These are phyloP conservation scores for Cladophialophora immunda DNA, from an alignment of 2,329 filamentous ascomycete genomes.

Conservation along the genomic window DNA sequence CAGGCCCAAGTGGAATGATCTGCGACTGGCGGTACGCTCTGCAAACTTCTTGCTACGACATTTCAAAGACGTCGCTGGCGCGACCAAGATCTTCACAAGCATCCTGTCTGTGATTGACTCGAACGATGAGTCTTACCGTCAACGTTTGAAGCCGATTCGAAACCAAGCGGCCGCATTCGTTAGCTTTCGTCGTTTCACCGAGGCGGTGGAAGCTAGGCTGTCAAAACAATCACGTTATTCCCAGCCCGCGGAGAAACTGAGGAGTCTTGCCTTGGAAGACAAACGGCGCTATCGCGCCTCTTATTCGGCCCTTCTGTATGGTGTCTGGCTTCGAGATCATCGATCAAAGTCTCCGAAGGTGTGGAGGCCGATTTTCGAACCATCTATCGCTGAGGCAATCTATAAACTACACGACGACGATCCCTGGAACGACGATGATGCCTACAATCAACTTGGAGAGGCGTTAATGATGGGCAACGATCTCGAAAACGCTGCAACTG, in stretches of 20 bases:
- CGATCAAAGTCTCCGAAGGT: conserved; percentile 4
- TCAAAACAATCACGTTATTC: conserved; percentile 7
- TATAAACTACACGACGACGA: conserved; percentile 19
- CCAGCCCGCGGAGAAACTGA: conserved; percentile 8
- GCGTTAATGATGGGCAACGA: conserved; percentile 20
- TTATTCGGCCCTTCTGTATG: conserved; percentile 25
- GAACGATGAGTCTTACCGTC: conserved; percentile 8
- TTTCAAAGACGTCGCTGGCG: conserved; percentile 3
- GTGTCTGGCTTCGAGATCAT: conserved; percentile 24
- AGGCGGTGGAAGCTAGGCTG: conserved; percentile 11
- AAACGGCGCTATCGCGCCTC: conserved; percentile 20
- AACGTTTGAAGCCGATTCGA: conserved; percentile 13
- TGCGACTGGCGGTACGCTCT: conserved; percentile 8
- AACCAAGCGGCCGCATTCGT: conserved; percentile 6
- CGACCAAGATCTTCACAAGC: conserved; percentile 7
- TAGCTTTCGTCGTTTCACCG: conserved; percentile 11
- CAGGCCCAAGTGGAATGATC: conserved; percentile 11
- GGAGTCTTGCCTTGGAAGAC: conserved; percentile 4
- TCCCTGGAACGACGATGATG: conserved; percentile 22
- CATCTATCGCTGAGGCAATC: conserved; percentile 13
- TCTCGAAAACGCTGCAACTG: conserved; percentile 18
- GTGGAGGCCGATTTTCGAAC: conserved; percentile 16
- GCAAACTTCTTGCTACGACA: conserved; percentile 15
- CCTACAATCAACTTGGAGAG: conserved; percentile 19
- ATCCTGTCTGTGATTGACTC: conserved; percentile 1